Percentiles rank a stretch among this genome's conserved stretches.
phyloP scores from a whole-genome alignment of 805 yeast species.

The Metschnikowia baotianmanensis region DNA sequence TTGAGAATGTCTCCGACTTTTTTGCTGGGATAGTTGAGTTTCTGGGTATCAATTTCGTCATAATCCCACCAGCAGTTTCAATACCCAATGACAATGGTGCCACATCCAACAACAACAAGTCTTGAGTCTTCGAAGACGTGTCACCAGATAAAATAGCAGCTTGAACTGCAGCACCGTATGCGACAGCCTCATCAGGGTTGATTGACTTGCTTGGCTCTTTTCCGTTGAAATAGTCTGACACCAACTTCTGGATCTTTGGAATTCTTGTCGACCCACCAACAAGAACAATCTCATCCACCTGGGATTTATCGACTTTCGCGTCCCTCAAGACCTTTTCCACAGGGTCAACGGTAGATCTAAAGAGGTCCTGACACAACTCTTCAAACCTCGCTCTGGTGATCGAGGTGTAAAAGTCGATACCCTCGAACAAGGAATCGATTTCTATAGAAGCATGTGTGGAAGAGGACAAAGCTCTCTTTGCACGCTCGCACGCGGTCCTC shows the following conservation, averaged over 20 bases:
- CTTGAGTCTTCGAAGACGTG: conserved; percentile 94
- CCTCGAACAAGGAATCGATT: conserved; percentile 92
- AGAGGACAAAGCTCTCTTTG: conserved; percentile 96
- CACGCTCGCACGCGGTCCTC: conserved; percentile 99
- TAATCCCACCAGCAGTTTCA: conserved; percentile 96
- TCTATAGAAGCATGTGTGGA: conserved; percentile 94
- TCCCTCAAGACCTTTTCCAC: conserved; percentile 94
- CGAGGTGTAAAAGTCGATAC: conserved; percentile 94
- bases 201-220: conserved; percentile 95
- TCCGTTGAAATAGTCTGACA: conserved; percentile 95
- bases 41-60: conserved; percentile 93
- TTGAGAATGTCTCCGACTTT: conserved; percentile 92
- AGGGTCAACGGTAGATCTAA: conserved; percentile 92
- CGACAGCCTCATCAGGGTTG: conserved; percentile 99
- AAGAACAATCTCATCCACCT: conserved; percentile 86
- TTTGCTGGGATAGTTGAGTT: conserved; percentile 94
- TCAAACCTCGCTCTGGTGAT: conserved; percentile 97
- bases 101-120: conserved; percentile 84
- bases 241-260: conserved; percentile 94
- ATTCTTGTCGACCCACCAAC: conserved; percentile 99
- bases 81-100: conserved; percentile 94
- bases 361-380: conserved; percentile 90
- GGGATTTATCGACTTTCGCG: conserved; percentile 85
- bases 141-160: conserved; percentile 97
- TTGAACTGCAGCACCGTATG: conserved; percentile 99